phyloP scores from a whole-genome alignment of 495 filamentous ascomycete genomes.

The Margaritispora aquatica region DNA sequence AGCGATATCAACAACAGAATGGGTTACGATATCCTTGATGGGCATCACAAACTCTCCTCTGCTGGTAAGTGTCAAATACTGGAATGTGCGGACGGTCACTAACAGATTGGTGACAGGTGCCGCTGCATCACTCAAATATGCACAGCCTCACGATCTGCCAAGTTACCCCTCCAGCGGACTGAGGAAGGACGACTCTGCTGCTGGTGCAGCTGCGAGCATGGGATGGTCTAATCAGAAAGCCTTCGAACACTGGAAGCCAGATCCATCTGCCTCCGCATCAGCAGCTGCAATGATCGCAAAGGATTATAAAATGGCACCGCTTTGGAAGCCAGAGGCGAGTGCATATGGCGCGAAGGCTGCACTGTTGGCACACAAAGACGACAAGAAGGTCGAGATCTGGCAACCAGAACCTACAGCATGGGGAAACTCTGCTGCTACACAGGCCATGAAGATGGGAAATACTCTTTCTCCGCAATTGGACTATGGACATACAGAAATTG shows the following conservation, averaged over 20 bases:
- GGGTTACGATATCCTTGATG: slow-evolving; percentile 31
- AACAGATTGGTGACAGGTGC: slow-evolving; percentile 33
- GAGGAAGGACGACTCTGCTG: slow-evolving; percentile 55
- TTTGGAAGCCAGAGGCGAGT: slow-evolving; percentile 48
- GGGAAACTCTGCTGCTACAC: slow-evolving; percentile 53
- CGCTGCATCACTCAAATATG: slow-evolving; percentile 59
- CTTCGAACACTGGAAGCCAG: slow-evolving; percentile 54
- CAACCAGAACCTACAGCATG: slow-evolving; percentile 37
- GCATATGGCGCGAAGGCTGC: slow-evolving; percentile 68
- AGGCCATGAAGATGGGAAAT: slow-evolving; percentile 38
- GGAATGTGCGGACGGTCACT: slow-evolving; percentile 1
- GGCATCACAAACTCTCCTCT: slow-evolving; percentile 45
- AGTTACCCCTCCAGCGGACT: slow-evolving; percentile 61
- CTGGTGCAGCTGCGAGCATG: slow-evolving; percentile 64
- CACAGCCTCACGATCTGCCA: slow-evolving; percentile 59
- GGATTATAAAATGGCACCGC: slow-evolving; percentile 54
- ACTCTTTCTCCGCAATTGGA: slow-evolving; percentile 29
- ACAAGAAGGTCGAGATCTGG: slow-evolving; percentile 45
- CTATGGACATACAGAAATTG: slow-evolving; percentile 37
- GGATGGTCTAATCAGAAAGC: slow-evolving; percentile 64
- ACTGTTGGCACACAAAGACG: slow-evolving; percentile 57
- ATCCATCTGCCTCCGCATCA: slow-evolving; percentile 53
- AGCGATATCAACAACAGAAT: slow-evolving; percentile 3
- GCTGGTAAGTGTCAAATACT: slow-evolving; percentile 33
- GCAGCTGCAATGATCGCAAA: slow-evolving; percentile 63